Base-by-base conservation (phyloP, 805 yeast species). In the Candida takata region DNA sequence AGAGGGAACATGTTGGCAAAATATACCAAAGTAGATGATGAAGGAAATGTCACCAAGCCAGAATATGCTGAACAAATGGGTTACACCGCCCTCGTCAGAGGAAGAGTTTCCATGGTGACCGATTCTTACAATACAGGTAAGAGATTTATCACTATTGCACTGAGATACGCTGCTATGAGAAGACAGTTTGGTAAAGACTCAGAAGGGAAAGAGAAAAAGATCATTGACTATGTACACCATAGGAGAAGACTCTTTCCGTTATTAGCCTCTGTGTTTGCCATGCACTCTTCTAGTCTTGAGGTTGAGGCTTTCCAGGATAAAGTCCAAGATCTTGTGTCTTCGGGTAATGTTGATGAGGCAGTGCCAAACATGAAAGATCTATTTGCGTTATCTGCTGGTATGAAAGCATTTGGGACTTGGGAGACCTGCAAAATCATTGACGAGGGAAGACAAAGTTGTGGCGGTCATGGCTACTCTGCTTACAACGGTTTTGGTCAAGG, bases 401-500 rank as follows among this genome's bases (percentile, higher is more conserved):
- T 86, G 58, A 87, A 87, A 60, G 87, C 95, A 3, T 81, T 92
- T 29, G 75, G 79, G 35, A 88, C 96, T 29, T 88, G 96, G 96
- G 71, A 77, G 24, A 77, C 85, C 20, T 77, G 85, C 28, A 72
- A 72, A 40, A 65, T 82, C 45, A 87, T 87, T 54, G 95, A 86
- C 55, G 87, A 86, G 61, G 71, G 85, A 47, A 74, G 97, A 62
- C 97, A 42, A 33, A 71, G 95, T 3, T 87, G 95, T 61, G 96
- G 97, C 58, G 97, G 97, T 19, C 95, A 84, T 60, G 97, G 96
- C 23, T 87, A 87, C 62, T 84, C 95, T 9, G 75, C 86, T 12
- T 88, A 87, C 60, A 76, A 84, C 49, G 95, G 86, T 0, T 87
- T 87, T 55, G 95, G 92, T 28, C 82, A 78, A 53, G 86, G 85